Conservation (phyloP, 805 yeast genomes). For the Tetrapisispora iriomotensis region DNA sequence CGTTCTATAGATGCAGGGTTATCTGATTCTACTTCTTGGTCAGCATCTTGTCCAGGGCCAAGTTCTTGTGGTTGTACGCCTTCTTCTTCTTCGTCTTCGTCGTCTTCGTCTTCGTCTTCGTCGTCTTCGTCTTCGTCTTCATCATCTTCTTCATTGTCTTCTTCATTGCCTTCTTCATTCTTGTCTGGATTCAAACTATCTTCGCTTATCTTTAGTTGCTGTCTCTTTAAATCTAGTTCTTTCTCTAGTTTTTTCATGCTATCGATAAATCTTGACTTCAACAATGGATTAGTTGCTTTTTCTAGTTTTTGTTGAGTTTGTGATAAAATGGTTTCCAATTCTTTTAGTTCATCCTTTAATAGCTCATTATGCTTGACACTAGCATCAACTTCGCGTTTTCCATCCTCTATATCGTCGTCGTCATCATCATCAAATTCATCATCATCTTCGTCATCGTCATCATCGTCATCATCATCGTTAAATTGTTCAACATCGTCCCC, state of each 20-base stretch:
- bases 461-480: conserved; percentile 26
- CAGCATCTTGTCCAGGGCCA: conserved; percentile 31
- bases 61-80: conserved; percentile 30
- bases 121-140: conserved; percentile 31
- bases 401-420: conserved; percentile 37
- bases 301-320: conserved; percentile 64
- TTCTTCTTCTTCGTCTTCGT: conserved; percentile 26
- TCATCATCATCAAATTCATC: conserved; percentile 41
- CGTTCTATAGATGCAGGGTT: conserved; percentile 7
- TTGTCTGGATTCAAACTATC: conserved; percentile 16
- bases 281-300: conserved; percentile 70
- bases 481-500: conserved; percentile 31
- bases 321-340: conserved; percentile 65
- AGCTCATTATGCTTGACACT: conserved; percentile 60
- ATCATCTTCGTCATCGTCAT: conserved; percentile 30
- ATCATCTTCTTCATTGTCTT: conserved; percentile 21
- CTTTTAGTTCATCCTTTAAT: conserved; percentile 75
- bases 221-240: conserved; percentile 71
- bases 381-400: conserved; percentile 41
- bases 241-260: conserved; percentile 68
- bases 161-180: conserved; percentile 1
- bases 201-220: conserved; percentile 43
- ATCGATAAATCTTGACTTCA: conserved; percentile 77
- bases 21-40: conserved; percentile 17
- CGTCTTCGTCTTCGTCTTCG: conserved; percentile 27